A percentile compares a stretch with the other conserved stretches of the same genome.
Evolutionary conservation across 306 rosid genomes (phyloP).

Genomic region (Dalbergia cultrata): DNA sequence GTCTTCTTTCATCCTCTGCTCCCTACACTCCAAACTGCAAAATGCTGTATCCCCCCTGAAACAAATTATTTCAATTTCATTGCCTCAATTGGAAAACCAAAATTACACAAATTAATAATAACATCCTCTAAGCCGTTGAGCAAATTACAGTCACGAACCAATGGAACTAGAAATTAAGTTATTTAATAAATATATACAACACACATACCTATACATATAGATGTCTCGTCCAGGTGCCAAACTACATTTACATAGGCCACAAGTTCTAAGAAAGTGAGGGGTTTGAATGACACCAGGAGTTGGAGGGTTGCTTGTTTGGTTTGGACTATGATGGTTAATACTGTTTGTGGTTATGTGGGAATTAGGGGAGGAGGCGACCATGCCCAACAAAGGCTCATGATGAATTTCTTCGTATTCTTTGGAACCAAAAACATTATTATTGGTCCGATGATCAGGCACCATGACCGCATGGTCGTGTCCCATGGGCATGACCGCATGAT

Average conservation of each 20-base stretch:
- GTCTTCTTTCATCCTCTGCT: conserved; percentile 76
- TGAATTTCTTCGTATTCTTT: neutral
- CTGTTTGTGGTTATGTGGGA: conserved; percentile 51
- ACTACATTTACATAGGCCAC: conserved; percentile 69
- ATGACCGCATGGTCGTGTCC: neutral
- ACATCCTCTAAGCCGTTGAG: neutral
- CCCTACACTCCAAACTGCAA: conserved; percentile 93
- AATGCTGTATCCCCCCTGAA: conserved; percentile 93
- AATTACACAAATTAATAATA: neutral
- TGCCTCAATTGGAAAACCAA: neutral
- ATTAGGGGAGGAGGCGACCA: conserved; percentile 18
- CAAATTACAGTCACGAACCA: neutral
- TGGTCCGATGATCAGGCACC: conserved; percentile 15
- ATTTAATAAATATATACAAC: neutral
- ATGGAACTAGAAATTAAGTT: neutral
- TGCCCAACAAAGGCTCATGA: conserved; percentile 8
- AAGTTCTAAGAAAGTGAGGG: conserved; percentile 72
- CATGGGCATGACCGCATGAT: neutral
- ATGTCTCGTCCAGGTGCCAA: conserved; percentile 82
- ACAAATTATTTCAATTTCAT: neutral
- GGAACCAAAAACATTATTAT: neutral
- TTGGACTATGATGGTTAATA: neutral
- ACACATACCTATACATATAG: conserved; percentile 82
- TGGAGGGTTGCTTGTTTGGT: conserved; percentile 41
- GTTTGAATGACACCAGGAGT: conserved; percentile 41